Base-by-base conservation (phyloP, 116 monocot species). In the Phalaenopsis hybrid region DNA sequence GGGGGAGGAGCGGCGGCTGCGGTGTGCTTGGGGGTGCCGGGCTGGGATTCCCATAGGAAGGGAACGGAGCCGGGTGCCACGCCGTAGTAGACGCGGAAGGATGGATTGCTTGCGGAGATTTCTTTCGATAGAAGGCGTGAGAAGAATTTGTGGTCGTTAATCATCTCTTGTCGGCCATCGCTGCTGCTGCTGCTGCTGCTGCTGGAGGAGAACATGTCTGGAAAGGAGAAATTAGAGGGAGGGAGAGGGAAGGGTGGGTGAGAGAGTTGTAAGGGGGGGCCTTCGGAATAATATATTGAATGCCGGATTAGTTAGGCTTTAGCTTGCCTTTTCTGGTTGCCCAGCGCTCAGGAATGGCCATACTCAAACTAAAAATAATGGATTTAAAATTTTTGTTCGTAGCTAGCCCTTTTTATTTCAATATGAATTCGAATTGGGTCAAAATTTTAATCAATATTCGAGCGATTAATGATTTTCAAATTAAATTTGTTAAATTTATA, bases 1-100 rank as follows among this genome's bases (percentile, higher is more conserved):
- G 93, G 94, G 55, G 87, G 87, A 31, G 81, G 16, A 20, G 87
- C 18, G 57, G 78, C 25, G 48, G 81, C 11, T 59, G 43, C 25
- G 74, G 80, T 2, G 82, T 89, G 8, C 79, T 96, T 96, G 0
- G 96, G 92, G 0, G 88, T 93, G 20, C 96, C 96, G 11, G 96
- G 96, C 33, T 84, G 87, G 2, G 96, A 96, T 80, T 96, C 96
- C 96, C 95, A 96, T 15, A 86, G 4, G 87, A 96, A 96, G 5
- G 95, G 95, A 5, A 95, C 90, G 0, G 88, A 28, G 1, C 88
- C 86, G 4, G 91, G 45, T 28, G 91, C 88, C 6, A 57, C 85
- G 8, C 86, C 90, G 46, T 86, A 85, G 83, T 91, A 91, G 65
- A 89, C 90, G 15, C 95, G 55, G 85, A 91, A 89, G 57, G 96